A percentile compares a stretch with the other conserved stretches of the same genome.
These are phyloP conservation scores for Pseudocercospora pini-densiflorae DNA, from an alignment of 2,329 filamentous ascomycete species.

Conservation along the genomic window DNA sequence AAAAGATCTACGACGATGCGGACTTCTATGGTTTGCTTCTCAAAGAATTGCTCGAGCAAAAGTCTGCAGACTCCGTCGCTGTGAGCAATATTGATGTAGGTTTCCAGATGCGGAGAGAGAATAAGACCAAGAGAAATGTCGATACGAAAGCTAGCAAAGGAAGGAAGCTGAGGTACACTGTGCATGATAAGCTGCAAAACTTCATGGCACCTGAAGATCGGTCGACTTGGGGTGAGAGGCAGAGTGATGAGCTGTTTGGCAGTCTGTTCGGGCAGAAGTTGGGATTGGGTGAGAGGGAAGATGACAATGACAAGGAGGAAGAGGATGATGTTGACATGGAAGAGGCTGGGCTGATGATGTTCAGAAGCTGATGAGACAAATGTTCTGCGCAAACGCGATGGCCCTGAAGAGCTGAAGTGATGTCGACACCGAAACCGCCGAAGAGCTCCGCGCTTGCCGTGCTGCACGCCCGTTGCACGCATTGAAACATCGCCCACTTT, in stretches of 20 bases:
- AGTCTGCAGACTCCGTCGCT: constrained; percentile 61
- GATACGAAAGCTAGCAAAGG: constrained; percentile 97
- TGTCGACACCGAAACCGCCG: too few species aligned
- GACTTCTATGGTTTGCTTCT: constrained; percentile 93
- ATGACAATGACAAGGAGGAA: constrained; percentile 39
- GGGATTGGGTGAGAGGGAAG: constrained; percentile 50
- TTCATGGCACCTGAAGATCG: constrained; percentile 95
- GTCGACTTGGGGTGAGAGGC: constrained; percentile 76
- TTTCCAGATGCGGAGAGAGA: constrained; percentile 65
- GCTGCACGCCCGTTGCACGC: too few species aligned
- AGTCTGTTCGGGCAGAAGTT: constrained; percentile 55
- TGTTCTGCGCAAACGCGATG: too few species aligned
- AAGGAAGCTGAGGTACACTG: constrained; percentile 88
- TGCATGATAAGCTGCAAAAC: constrained; percentile 96
- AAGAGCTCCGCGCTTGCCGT: too few species aligned
- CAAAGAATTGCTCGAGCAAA: constrained; percentile 90
- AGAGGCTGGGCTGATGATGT: constrained; percentile 40
- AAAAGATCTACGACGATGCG: constrained; percentile 83
- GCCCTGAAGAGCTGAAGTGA: too few species aligned
- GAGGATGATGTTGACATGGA: constrained; percentile 32
- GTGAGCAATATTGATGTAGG: constrained; percentile 45
- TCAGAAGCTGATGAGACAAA: constrained; percentile 36
- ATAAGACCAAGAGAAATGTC: constrained; percentile 82
- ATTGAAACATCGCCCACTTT: too few species aligned
- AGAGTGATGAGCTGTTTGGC: constrained; percentile 67